Base-by-base conservation (phyloP, 2,329 filamentous ascomycete species). In the Pseudogymnoascus sp. region DNA sequence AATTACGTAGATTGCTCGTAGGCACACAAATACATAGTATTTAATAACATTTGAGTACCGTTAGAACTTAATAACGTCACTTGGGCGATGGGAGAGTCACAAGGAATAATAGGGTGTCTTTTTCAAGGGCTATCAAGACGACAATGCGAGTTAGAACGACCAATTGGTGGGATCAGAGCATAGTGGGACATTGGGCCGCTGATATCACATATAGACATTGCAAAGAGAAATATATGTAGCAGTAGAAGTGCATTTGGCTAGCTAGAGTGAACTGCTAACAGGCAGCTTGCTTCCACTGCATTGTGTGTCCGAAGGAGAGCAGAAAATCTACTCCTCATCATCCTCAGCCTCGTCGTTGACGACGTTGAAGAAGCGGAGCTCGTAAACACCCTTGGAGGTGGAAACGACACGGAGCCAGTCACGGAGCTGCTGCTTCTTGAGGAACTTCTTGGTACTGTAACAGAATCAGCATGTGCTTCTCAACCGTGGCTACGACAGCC, bases 351-450 rank as follows among this genome's bases (percentile, higher is more conserved):
- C 93, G 79, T 99, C 94, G 81, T 96, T 94, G 75, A 97, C 93
- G 77, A 99, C 92, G 86, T 99, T 99, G 92, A 96, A 99, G 92
- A 99, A 99, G 85, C 96, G 92, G 81, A 99, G 89, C 86, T 97
- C 92, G 85, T 99, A 99, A 70, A 97, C 92, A 77, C 94, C 93
- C 84, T 93, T 93, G 79, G 90, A 92, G 78, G 93, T 97, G 73
- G 92, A 95, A 76, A 99, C 94, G 74, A 99, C 93, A 75, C 94
- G 92, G 77, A 99, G 90, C 94, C 94, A 99, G 86, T 99, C 94
- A 83, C 94, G 91, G 78, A 99, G 91, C 87, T 97, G 93, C 86
- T 97, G 91, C 91, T 99, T 99, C 92, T 99, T 99, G 81, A 99
- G 89, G 89, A 96, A 99, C 87, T 99, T 99, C 91, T 99, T 99